Evolutionary conservation across 2,329 filamentous ascomycete species (phyloP).

Genomic region (Fusarium armeniacum): DNA sequence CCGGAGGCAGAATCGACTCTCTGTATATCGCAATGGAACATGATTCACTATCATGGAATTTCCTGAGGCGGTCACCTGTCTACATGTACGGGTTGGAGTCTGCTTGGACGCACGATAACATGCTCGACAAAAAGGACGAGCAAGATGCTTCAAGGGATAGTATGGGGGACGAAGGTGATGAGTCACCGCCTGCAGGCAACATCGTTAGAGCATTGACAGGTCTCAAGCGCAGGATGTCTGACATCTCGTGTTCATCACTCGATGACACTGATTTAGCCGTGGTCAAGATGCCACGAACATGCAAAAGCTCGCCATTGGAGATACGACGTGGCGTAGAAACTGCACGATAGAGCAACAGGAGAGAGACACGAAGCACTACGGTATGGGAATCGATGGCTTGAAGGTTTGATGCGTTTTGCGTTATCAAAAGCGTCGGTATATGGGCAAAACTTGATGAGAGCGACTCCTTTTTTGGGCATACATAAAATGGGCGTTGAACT

Average conservation of each 20-base stretch:
- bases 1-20: conserved; percentile 68
- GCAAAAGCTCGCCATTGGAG: conserved; percentile 57
- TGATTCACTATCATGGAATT: conserved; percentile 69
- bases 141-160: conserved; percentile 53
- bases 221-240: conserved; percentile 66
- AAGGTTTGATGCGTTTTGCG: neutral
- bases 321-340: conserved; percentile 52
- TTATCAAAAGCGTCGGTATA: neutral
- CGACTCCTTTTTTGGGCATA: conserved; percentile 31
- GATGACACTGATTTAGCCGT: conserved; percentile 53
- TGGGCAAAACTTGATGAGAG: conserved; percentile 27
- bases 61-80: conserved; percentile 62
- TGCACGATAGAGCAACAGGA: conserved; percentile 33
- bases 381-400: neutral
- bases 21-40: conserved; percentile 71
- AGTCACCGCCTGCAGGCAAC: conserved; percentile 42
- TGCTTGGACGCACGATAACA: conserved; percentile 66
- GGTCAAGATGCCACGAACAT: conserved; percentile 59
- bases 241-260: conserved; percentile 63
- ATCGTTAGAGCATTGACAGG: conserved; percentile 51
- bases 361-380: neutral
- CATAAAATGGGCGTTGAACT: conserved; percentile 38
- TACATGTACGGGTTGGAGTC: conserved; percentile 67
- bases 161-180: conserved; percentile 37
- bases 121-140: conserved; percentile 61